Evolutionary conservation across 2,329 filamentous ascomycete genomes (phyloP), one percentile per base, ranked within the genome.

Genomic region (Sarocladiaceae sp.): DNA sequence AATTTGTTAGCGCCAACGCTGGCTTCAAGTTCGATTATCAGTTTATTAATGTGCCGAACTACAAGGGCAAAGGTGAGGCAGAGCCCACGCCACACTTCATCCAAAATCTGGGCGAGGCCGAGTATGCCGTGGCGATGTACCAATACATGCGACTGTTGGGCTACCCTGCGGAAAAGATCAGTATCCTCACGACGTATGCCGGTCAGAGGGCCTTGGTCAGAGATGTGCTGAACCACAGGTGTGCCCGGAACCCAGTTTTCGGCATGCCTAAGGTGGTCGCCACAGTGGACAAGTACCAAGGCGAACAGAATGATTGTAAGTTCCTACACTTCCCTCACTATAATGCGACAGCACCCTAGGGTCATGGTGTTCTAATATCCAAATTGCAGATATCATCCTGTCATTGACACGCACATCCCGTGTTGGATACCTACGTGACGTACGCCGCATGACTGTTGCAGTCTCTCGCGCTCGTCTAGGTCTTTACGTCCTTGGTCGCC

Each of bases 241-340:
- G 94, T 68, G 86, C 84, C 33, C 87, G 82, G 60, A 95, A 91
- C 61, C 74, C 84, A 2, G 74, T 97, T 18, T 99, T 99, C 70
- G 92, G 93, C 8, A 73, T 96, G 68, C 94, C 94, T 17, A 88
- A 86, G 68, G 86, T 88, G 51, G 90, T 99, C 25, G 92, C 90
- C 3, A 99, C 95, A 4, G 93, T 99, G 57, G 94, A 99, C 73
- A 97, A 96, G 68, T 99, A 97, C 64, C 94, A 99, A 73, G 95
- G 94, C 66, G 94, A 99, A 75, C 94, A 99, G 71, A 99, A 99
- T 70, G 94, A 99, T 64, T 97, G 90, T 94, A 78, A 78, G 88
- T 83, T 52, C 35, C 26, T 18, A 5, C n/a, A 17, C 29, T 44
- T 23, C 33, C 25, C 29, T 5, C 12, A n/a, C n/a, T n/a, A n/a